Base-by-base conservation (phyloP, 116 monocot species). In the Thalassia testudinum region DNA sequence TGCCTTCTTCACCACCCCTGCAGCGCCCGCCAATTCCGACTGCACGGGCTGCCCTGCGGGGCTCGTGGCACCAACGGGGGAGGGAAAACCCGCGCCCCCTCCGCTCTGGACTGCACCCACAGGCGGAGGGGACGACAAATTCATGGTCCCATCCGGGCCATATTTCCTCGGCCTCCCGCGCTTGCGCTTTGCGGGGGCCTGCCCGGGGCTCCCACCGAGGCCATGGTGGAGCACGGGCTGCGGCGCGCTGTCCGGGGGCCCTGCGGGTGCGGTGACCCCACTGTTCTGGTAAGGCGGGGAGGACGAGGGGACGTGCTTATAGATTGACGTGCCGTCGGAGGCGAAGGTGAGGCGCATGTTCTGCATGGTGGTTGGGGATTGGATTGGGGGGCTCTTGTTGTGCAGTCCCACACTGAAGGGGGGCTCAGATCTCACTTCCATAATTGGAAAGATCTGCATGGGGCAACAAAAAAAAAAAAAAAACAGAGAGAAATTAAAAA, bases 161-260 rank as follows among this genome's bases (percentile, higher is more conserved):
- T 82, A 79, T 68, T 87, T 87, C 67, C 87, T 83, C 45, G 83
- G 87, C 43, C 87, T 72, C 38, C 83, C 87, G 8, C 83, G 72
- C 68, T 95, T 95, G 55, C 69, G 65, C 73, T 80, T 93, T 23
- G 67, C 21, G 8, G 70, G 69, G 47, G 75, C 77, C 11, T 43
- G 65, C 18, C 68, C 73, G 62, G 63, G 60, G 54, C 49, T 69
- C 6, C 76, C 52, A 42, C 59, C 74, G 72, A 73, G 12, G 62
- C 72, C 62, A 59, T 43, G 61, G 12, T 57, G n/a, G 0, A 24
- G 27, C 16, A 62, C 27, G 5, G 70, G 37, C 1, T 64, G 20
- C 11, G 59, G 43, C 1, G 23, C 28, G n/a, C 57, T 53, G 51
- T 56, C 62, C 27, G 38, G 54, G 34, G 57, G 49, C n/a, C 14